Percentiles rank a stretch among this genome's conserved stretches.
Conservation (phyloP, 1,139 yeast species). For the Ogataea hybrid region DNA sequence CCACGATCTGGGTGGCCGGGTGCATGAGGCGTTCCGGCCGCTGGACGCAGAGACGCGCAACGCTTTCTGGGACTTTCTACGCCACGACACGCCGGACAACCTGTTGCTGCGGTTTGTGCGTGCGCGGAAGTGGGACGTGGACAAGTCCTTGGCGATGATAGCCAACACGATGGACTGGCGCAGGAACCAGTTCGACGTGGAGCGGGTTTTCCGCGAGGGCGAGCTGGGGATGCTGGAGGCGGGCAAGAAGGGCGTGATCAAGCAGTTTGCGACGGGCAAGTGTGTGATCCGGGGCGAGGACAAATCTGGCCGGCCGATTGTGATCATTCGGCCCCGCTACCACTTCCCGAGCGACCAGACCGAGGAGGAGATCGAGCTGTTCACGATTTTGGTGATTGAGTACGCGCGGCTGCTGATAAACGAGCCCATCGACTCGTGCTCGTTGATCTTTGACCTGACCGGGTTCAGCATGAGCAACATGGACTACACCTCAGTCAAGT, state of each 20-base stretch:
- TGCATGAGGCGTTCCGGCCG: constrained; percentile 34
- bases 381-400: constrained; percentile 68
- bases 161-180: constrained; percentile 73
- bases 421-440: constrained; percentile 68
- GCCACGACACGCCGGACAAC: constrained; percentile 73
- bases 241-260: constrained; percentile 45
- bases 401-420: constrained; percentile 60
- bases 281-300: constrained; percentile 68
- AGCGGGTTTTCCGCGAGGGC: constrained; percentile 56
- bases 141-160: constrained; percentile 60
- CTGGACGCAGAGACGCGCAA: constrained; percentile 42
- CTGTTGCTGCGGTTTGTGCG: constrained; percentile 62
- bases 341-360: constrained; percentile 74
- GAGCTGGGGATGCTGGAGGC: constrained; percentile 44
- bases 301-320: constrained; percentile 62
- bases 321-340: constrained; percentile 65
- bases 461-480: constrained; percentile 77
- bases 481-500: constrained; percentile 81
- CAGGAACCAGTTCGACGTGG: constrained; percentile 51
- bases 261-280: constrained; percentile 55
- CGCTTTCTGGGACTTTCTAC: constrained; percentile 55
- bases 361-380: constrained; percentile 62
- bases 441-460: constrained; percentile 70
- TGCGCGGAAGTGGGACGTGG: constrained; percentile 73
- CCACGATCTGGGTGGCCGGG: constrained; percentile 9